Evolutionary conservation across 768 basidiomycete species (phyloP).

Genomic region (Pulveroboletus sp.): DNA sequence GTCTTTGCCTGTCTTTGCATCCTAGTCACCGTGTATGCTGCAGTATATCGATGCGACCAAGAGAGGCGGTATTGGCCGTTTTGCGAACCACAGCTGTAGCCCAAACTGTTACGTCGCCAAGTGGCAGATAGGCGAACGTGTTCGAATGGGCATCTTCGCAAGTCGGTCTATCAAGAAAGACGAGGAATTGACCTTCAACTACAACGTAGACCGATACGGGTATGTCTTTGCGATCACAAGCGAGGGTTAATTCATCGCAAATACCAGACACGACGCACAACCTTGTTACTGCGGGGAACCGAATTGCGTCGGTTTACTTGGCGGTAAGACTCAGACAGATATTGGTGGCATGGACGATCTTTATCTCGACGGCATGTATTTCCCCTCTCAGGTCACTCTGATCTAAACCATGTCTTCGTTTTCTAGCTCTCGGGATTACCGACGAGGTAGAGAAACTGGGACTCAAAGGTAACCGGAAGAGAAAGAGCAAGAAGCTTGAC

Average conservation of each 20-base stretch:
- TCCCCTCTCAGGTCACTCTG: neutral
- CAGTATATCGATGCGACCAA: slow-evolving; percentile 99
- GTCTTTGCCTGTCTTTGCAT: neutral
- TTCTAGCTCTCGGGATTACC: slow-evolving; percentile 83
- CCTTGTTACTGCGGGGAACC: slow-evolving; percentile 93
- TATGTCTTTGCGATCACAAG: too few species aligned
- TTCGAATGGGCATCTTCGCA: slow-evolving; percentile 99
- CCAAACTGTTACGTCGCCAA: slow-evolving; percentile 98
- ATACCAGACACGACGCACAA: slow-evolving; percentile 84
- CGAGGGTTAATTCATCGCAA: too few species aligned
- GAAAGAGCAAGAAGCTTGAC: slow-evolving; percentile 88
- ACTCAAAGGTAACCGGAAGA: slow-evolving; percentile 86
- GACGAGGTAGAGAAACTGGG: slow-evolving; percentile 84
- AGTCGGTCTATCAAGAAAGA: slow-evolving; percentile 70
- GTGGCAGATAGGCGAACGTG: slow-evolving; percentile 87
- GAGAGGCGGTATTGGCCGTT: slow-evolving; percentile 92
- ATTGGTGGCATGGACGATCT: slow-evolving; percentile 92
- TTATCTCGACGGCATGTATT: slow-evolving; percentile 75
- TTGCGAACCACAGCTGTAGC: slow-evolving; percentile 96
- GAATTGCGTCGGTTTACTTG: slow-evolving; percentile 94
- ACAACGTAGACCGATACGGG: slow-evolving; percentile 99
- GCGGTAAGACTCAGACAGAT: slow-evolving; percentile 98
- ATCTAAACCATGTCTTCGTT: neutral
- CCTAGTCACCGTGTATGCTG: neutral
- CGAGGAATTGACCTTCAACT: slow-evolving; percentile 97